Percentiles rank a stretch among this genome's conserved stretches.
Conservation (phyloP, 1,284 basidiomycete genomes). For the Ceratobasidium sp. region DNA sequence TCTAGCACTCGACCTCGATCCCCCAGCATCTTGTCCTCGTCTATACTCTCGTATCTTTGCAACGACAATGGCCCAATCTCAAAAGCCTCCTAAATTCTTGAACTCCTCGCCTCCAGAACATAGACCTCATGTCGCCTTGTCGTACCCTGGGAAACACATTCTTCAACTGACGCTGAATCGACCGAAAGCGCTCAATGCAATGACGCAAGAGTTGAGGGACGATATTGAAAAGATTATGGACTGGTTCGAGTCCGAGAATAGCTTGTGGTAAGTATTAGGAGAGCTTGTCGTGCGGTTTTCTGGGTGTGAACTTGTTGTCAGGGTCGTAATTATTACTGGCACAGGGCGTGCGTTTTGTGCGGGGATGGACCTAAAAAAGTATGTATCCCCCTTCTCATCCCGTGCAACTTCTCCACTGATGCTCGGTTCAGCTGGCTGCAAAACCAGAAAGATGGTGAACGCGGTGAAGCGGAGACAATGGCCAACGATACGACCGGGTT, state of each 20-base stretch:
- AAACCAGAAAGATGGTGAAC: slow-evolving; percentile 58
- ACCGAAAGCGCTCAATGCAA: slow-evolving; percentile 58
- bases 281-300: not conserved
- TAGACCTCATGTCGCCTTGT: slow-evolving; percentile 64
- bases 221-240: slow-evolving; percentile 70
- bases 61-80: slow-evolving; percentile 24
- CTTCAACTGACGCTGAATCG: slow-evolving; percentile 80
- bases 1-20: slow-evolving; percentile 4
- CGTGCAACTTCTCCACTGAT: slow-evolving; percentile 33
- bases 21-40: not conserved
- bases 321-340: slow-evolving; percentile 83
- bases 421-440: slow-evolving; percentile 63
- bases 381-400: slow-evolving; percentile 51
- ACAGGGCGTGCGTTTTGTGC: slow-evolving; percentile 82
- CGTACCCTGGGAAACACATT: slow-evolving; percentile 72
- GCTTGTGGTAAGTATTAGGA: slow-evolving; percentile 67
- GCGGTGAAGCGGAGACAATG: slow-evolving; percentile 60
- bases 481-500: slow-evolving; percentile 67
- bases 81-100: slow-evolving; percentile 14
- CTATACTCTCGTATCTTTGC: not conserved
- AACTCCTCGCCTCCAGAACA: slow-evolving; percentile 17
- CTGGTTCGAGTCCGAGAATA: slow-evolving; percentile 81
- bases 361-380: slow-evolving; percentile 81
- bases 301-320: slow-evolving; percentile 51
- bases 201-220: slow-evolving; percentile 62